Percentiles rank a stretch among this genome's conserved stretches.
These are phyloP conservation scores for Prasinococcaceae sp. DNA, from an alignment of 139 green algal species.

Conservation along the genomic window DNA sequence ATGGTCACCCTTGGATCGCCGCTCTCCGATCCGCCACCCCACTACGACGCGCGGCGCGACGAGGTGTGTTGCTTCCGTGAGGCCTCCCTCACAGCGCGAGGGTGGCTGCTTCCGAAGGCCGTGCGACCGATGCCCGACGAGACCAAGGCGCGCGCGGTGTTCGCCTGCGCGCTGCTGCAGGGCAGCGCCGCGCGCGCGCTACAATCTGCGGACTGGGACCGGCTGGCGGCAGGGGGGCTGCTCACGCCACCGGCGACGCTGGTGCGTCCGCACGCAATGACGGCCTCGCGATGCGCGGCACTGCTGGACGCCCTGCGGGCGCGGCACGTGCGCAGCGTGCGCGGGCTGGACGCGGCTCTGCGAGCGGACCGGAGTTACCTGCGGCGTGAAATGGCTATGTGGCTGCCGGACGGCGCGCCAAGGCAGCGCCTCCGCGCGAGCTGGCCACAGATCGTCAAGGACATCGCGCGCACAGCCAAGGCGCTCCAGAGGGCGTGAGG, in stretches of 20 bases:
- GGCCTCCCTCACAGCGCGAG: slow-evolving; percentile 50
- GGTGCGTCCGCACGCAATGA: too few relatives aligned
- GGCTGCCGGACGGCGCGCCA: not conserved
- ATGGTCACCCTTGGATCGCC: slow-evolving; percentile 11
- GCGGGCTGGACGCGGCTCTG: not conserved
- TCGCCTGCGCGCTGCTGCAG: slow-evolving; percentile 67
- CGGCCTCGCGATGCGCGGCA: too few relatives aligned
- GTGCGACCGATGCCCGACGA: slow-evolving; percentile 27
- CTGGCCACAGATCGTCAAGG: too few relatives aligned
- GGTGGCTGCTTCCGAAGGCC: slow-evolving; percentile 62
- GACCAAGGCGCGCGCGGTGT: slow-evolving; percentile 32
- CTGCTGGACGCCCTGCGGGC: not conserved
- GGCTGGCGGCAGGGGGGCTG: slow-evolving; percentile 19
- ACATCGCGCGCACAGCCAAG: too few relatives aligned
- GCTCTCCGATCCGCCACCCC: slow-evolving; percentile 19
- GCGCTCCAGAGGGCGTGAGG: too few relatives aligned
- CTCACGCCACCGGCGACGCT: slow-evolving; percentile 3
- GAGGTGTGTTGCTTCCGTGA: slow-evolving; percentile 48
- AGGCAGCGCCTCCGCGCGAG: too few relatives aligned
- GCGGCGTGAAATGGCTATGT: not conserved
- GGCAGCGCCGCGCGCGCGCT: slow-evolving; percentile 32
- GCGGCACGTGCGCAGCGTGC: not conserved
- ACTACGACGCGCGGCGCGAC: slow-evolving; percentile 32
- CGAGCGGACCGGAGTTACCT: not conserved
- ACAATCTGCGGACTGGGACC: slow-evolving; percentile 3